Conservation (phyloP, 2,329 filamentous ascomycete species). For the Exophiala alcalophila region DNA sequence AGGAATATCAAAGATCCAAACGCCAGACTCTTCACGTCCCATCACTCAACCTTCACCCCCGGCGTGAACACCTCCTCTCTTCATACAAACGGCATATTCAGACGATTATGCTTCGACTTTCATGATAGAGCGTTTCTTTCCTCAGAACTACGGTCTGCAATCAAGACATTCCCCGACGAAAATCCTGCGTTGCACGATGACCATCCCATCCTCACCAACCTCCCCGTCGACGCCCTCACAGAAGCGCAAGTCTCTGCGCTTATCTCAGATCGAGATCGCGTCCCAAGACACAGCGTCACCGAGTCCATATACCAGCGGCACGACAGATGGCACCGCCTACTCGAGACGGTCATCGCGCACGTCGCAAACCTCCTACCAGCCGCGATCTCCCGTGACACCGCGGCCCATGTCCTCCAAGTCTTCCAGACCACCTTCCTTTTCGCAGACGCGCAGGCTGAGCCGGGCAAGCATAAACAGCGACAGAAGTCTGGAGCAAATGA, state of each 20-base stretch:
- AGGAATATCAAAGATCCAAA: too few relatives aligned
- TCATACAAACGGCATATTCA: background rate
- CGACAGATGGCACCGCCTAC: conserved; percentile 25
- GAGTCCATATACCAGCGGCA: conserved; percentile 26
- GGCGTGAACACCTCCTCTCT: conserved; percentile 1
- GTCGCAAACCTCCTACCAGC: conserved; percentile 28
- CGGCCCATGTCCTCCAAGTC: conserved; percentile 38
- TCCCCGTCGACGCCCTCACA: conserved; percentile 27
- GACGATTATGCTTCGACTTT: conserved; percentile 12
- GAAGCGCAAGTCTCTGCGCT: conserved; percentile 26
- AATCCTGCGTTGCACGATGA: conserved; percentile 24
- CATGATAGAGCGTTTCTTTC: conserved; percentile 11
- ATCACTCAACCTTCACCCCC: too few relatives aligned
- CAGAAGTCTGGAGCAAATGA: conserved; percentile 24
- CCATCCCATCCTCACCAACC: conserved; percentile 22
- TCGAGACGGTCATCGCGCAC: conserved; percentile 30
- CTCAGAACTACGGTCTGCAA: background rate
- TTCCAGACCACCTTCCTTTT: conserved; percentile 30
- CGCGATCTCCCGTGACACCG: conserved; percentile 39
- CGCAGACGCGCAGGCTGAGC: conserved; percentile 21
- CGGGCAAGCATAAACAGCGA: conserved; percentile 37
- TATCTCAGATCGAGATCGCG: conserved; percentile 18
- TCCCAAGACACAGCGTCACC: conserved; percentile 19
- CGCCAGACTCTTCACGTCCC: too few relatives aligned
- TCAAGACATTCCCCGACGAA: background rate